These are phyloP conservation scores for Mycena leptocephala DNA, from an alignment of 768 basidiomycete species.

Conservation along the genomic window DNA sequence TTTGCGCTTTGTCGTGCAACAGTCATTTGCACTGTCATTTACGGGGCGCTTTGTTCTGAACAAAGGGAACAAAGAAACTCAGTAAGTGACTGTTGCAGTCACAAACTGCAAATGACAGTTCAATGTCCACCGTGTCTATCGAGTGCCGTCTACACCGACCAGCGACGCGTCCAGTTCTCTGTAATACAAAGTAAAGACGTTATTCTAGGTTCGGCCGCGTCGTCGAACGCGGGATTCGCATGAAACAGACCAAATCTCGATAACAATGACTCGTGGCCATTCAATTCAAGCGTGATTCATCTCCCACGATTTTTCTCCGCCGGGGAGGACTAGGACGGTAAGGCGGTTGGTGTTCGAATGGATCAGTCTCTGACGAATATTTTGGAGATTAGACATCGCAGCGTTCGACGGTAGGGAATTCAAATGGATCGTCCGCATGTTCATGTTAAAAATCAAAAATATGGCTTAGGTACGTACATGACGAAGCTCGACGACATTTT, in stretches of 20 bases:
- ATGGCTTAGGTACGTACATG: no score
- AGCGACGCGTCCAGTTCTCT: constrained; percentile 40
- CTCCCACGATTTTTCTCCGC: constrained; percentile 44
- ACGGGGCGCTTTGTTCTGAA: no score
- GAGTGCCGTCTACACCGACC: constrained; percentile 40
- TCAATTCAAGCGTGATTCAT: constrained; percentile 48
- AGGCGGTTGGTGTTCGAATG: constrained; percentile 37
- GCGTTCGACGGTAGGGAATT: constrained; percentile 53
- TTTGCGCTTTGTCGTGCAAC: no score
- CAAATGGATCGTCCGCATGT: constrained; percentile 53
- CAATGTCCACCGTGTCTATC: no score
- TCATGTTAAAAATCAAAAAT: no score
- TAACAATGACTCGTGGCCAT: constrained; percentile 51
- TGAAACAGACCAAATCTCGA: constrained; percentile 47
- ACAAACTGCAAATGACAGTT: no score
- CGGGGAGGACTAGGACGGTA: constrained; percentile 39
- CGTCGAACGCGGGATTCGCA: constrained; percentile 14
- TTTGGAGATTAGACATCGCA: constrained; percentile 44
- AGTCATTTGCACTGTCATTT: no score
- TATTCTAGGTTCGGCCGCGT: constrained; percentile 39
- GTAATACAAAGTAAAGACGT: constrained; percentile 40
- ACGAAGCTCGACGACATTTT: no score
- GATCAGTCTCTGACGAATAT: neutral
- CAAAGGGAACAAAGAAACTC: no score
- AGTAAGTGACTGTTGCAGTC: no score